Evolutionary conservation across 2,329 filamentous ascomycete genomes (phyloP).

Genomic region (Fusarium pseudograminearum): DNA sequence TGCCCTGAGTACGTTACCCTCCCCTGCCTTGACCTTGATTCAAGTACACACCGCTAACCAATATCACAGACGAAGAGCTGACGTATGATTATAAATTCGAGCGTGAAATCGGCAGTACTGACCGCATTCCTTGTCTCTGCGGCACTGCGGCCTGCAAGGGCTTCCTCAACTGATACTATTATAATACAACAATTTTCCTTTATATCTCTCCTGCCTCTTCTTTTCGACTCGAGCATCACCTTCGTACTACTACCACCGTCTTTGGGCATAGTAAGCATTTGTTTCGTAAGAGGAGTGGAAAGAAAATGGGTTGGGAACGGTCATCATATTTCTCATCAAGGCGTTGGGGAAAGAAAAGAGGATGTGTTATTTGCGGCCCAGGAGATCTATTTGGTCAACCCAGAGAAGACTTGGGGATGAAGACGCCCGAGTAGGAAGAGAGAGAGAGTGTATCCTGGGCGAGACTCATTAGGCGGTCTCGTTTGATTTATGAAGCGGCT

Average conservation of each 20-base stretch:
- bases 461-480: slow-evolving; percentile 7
- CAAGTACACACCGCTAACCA: slow-evolving; percentile 21
- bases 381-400: slow-evolving; percentile 24
- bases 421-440: not conserved
- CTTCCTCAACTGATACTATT: slow-evolving; percentile 84
- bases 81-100: slow-evolving; percentile 99
- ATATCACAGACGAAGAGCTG: slow-evolving; percentile 86
- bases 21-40: not conserved
- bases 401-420: slow-evolving; percentile 9
- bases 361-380: slow-evolving; percentile 6
- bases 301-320: slow-evolving; percentile 34
- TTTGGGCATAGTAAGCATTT: slow-evolving; percentile 16
- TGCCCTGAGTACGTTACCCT: slow-evolving; percentile 79
- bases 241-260: slow-evolving; percentile 10
- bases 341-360: slow-evolving; percentile 35
- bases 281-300: slow-evolving; percentile 16
- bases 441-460: not conserved
- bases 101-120: slow-evolving; percentile 91
- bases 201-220: not conserved
- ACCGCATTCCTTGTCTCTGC: slow-evolving; percentile 97
- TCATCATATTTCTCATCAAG: slow-evolving; percentile 34
- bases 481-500: slow-evolving; percentile 7
- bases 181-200: slow-evolving; percentile 33
- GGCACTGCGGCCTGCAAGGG: slow-evolving; percentile 97
- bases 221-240: slow-evolving; percentile 14